Evolutionary conservation across 176 grass and related monocot species (phyloP), one percentile per base, ranked within the genome.

Genomic region (Chloris gayana): DNA sequence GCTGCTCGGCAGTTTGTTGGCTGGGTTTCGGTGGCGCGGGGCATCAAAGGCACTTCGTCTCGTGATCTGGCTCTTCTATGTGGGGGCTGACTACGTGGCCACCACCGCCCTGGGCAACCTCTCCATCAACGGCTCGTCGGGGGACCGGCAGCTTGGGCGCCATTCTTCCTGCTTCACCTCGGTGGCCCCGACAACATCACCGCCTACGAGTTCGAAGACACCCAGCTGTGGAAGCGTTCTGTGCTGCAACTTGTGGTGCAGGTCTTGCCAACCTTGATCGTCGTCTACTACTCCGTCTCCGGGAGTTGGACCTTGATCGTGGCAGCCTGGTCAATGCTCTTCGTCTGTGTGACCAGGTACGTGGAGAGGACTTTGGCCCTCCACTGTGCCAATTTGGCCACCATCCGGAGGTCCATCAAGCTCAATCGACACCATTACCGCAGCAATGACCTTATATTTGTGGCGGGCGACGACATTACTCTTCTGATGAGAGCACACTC

Each of bases 131-230:
- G 18, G 14, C 42, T 11, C n/a, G n/a, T n/a, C n/a, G n/a, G n/a
- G n/a, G n/a, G n/a, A n/a, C n/a, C n/a, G n/a, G n/a, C n/a, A n/a
- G n/a, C 71, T 82, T 84, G 81, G 81, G 56, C 87, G 2, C 87
- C 87, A 1, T 90, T 90, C 72, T 73, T 90, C 63, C 64, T 90
- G 18, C 44, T 90, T 0, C 88, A 90, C 34, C 87, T 89, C 39
- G 87, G 87, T 5, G 87, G 87, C 14, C 78, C 53, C 0, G 83
- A 89, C 26, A 82, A 51, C 64, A 89, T 90, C 54, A 90, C 83
- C 0, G 71, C 88, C 33, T 86, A 67, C 50, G 51, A 79, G 3
- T 14, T 86, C 4, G 5, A 86, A 75, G 88, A 77, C 71, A 58
- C 82, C 67, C 1, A 85, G 81, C 72, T 85, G 29, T 49, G 79